Evolutionary conservation across 805 yeast species (phyloP).

Genomic region (Lachancea kluyveri): DNA sequence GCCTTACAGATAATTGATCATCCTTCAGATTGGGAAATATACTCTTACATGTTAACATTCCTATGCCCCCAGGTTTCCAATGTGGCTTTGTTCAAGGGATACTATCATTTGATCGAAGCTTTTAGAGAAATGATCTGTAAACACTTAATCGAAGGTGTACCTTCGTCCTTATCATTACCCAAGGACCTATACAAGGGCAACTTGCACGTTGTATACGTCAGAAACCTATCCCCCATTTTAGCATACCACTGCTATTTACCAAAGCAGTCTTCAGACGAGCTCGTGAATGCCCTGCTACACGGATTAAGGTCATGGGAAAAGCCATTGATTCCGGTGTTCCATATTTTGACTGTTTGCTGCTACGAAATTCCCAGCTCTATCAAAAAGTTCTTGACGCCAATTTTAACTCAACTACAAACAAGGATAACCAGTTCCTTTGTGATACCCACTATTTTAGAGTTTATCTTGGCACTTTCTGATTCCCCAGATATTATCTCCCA

Average conservation of each 20-base stretch:
- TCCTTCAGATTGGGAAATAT: conserved; percentile 64
- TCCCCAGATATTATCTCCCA: conserved; percentile 63
- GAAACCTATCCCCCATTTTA: conserved; percentile 55
- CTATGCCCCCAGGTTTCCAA: conserved; percentile 66
- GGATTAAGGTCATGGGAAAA: conserved; percentile 68
- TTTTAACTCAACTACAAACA: conserved; percentile 68
- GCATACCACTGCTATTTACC: conserved; percentile 52
- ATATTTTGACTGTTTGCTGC: conserved; percentile 69
- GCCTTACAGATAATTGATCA: conserved; percentile 44
- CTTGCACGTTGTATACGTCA: conserved; percentile 56
- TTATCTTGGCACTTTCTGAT: conserved; percentile 58
- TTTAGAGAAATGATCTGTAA: conserved; percentile 48
- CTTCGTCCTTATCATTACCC: conserved; percentile 37
- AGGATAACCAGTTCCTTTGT: conserved; percentile 65
- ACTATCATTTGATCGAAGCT: conserved; percentile 35
- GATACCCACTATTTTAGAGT: conserved; percentile 69
- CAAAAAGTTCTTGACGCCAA: conserved; percentile 59
- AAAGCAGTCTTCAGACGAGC: conserved; percentile 55
- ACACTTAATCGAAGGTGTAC: conserved; percentile 48
- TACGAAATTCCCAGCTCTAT: conserved; percentile 73
- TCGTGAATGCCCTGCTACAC: conserved; percentile 51
- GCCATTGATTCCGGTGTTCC: conserved; percentile 72
- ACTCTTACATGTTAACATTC: conserved; percentile 60
- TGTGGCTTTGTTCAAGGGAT: conserved; percentile 42
- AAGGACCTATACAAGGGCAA: conserved; percentile 47